Evolutionary conservation across 2,329 filamentous ascomycete species (phyloP), one percentile per base, ranked within the genome.

Genomic region (Sclerotinia trifoliorum): DNA sequence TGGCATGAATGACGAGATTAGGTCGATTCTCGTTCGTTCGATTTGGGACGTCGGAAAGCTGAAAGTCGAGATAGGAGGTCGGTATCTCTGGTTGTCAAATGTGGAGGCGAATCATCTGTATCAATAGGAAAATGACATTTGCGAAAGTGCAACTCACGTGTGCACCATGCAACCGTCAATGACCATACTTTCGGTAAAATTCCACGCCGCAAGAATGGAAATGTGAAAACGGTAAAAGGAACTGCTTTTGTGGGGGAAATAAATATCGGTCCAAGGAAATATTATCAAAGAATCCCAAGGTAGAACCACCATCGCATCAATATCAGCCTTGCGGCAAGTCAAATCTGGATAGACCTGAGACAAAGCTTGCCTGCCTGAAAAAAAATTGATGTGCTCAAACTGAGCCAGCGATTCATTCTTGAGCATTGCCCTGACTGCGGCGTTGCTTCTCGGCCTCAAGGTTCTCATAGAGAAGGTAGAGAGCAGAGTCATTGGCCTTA

Each of bases 361-460:
- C 73, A 79, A 77, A 79, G 77, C 78, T 80, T 79, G 80, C 78
- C 80, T 80, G 80, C 81, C 81, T 81, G 83, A 83, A 81, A 80
- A 82, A 80, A 81, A 83, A 80, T 80, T 78, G 70, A 72, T 69
- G 69, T 70, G 68, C 61, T 68, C 68, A 70, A 69, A 66, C 61
- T 63, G 64, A 68, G 56, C 32, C 46, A 48, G 26, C 35, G 10
- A n/a, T 56, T 71, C 76, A 78, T 49, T 78, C 76, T 73, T 78
- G 77, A 65, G 74, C 61, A 65, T 70, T 83, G 67, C 88, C 86
- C 81, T 96, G 91, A 84, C 93, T 96, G 79, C 95, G 92, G 76
- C 95, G 93, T 89, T 96, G 96, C 87, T 99, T 99, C 84, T 99
- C 95, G 21, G 94, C 94, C 83, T 99, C 95, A 64, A 99, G 88